phyloP scores from a whole-genome alignment of 148 eudicot species.

The Selenicereus undatus region DNA sequence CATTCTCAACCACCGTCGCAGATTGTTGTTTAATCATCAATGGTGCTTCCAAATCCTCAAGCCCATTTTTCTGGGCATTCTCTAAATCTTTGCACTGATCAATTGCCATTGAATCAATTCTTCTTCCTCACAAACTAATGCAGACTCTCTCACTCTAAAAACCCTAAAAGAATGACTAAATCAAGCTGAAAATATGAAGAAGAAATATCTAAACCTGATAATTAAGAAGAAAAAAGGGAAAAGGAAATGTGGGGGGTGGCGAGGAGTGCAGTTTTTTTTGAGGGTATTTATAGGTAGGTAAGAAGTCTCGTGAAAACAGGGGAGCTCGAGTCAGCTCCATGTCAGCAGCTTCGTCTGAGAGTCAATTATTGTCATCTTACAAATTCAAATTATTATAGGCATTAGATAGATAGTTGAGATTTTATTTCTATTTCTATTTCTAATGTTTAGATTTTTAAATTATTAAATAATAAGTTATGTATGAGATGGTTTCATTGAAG shows the following conservation, averaged over 20 bases:
- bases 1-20: slow-evolving; percentile 16
- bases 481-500: no score
- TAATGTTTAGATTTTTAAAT: no score
- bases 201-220: not conserved
- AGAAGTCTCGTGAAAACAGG: not conserved
- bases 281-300: slow-evolving; percentile 1
- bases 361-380: not conserved
- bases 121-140: not conserved
- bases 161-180: not conserved
- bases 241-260: not conserved
- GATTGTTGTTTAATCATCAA: slow-evolving; percentile 22
- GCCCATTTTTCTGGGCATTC: slow-evolving; percentile 28
- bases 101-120: slow-evolving; percentile 40
- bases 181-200: no score
- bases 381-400: not conserved
- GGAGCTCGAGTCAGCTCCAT: not conserved
- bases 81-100: slow-evolving; percentile 39
- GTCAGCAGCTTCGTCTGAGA: not conserved
- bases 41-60: slow-evolving; percentile 48
- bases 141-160: not conserved
- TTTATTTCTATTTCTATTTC: no score
- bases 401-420: no score
- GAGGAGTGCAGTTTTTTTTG: not conserved
- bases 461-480: no score
- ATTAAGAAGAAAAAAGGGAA: not conserved